A percentile compares a stretch with the other conserved stretches of the same genome.
These are phyloP conservation scores for Cenococcum geophilum DNA, from an alignment of 495 filamentous ascomycete genomes.

Conservation along the genomic window DNA sequence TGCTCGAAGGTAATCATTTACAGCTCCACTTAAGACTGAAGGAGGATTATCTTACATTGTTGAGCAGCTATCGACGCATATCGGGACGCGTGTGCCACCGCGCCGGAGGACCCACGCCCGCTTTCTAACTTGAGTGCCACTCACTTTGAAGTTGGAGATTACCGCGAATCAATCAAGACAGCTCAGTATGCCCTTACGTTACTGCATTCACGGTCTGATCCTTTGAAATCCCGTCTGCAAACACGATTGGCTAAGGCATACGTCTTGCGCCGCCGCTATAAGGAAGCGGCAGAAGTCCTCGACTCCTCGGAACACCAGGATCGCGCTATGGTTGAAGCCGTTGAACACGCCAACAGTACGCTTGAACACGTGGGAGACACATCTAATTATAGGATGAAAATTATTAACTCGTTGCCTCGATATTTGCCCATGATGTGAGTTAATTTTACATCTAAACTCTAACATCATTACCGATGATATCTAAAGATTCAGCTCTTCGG, in stretches of 20 bases:
- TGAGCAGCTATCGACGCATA: constrained; percentile 1
- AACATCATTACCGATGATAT: too few relatives aligned
- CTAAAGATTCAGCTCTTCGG: too few relatives aligned
- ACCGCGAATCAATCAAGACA: neutral
- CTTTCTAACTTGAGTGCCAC: neutral
- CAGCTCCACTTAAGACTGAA: neutral
- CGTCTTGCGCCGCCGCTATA: neutral
- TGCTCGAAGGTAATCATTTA: neutral
- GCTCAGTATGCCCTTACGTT: neutral
- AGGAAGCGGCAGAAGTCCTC: neutral
- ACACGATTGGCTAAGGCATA: neutral
- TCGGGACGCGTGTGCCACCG: neutral
- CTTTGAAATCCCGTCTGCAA: neutral
- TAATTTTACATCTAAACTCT: too few relatives aligned
- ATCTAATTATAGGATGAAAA: too few relatives aligned
- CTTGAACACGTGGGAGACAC: too few relatives aligned
- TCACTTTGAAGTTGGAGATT: neutral
- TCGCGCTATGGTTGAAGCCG: too few relatives aligned
- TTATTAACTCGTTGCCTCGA: neutral
- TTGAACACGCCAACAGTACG: too few relatives aligned
- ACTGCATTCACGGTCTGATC: neutral
- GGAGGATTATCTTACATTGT: too few relatives aligned
- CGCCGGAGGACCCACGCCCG: neutral
- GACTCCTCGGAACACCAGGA: too few relatives aligned
- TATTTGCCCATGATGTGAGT: constrained; percentile 2